Conservation (phyloP, 1,284 basidiomycete genomes). For the Cystobasidium slooffiae region DNA sequence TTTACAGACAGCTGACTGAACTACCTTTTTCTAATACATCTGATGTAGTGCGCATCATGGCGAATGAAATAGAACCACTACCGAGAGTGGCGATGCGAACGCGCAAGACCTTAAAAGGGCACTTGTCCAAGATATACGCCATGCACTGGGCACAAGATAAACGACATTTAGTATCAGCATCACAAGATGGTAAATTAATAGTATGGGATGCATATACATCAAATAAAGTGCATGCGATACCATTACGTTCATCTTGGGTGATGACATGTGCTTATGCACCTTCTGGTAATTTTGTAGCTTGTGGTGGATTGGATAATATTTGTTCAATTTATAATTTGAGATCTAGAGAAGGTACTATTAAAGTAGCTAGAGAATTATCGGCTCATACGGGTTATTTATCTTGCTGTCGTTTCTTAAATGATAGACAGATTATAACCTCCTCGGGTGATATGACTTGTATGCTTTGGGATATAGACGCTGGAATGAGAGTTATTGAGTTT, state of each 20-base stretch:
- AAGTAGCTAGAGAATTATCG: conserved; percentile 77
- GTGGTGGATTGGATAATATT: conserved; percentile 98
- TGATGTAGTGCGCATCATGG: conserved; percentile 83
- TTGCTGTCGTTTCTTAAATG: conserved; percentile 97
- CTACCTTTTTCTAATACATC: too few species aligned
- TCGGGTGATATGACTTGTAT: conserved; percentile 99
- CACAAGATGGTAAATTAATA: conserved; percentile 98
- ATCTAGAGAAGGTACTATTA: conserved; percentile 66
- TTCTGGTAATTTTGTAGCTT: conserved; percentile 94
- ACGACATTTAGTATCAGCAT: conserved; percentile 95
- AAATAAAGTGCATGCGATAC: conserved; percentile 99
- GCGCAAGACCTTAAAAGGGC: conserved; percentile 90
- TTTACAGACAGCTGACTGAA: too few species aligned
- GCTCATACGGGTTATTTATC: conserved; percentile 97
- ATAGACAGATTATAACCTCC: conserved; percentile 94
- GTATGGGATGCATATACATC: conserved; percentile 99
- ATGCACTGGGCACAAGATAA: conserved; percentile 99
- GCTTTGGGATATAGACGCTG: conserved; percentile 99
- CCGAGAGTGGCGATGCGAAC: conserved; percentile 95
- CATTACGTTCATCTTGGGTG: conserved; percentile 95
- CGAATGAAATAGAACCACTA: conserved; percentile 89
- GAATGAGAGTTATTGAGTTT: conserved; percentile 92
- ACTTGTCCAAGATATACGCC: conserved; percentile 98
- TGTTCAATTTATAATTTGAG: conserved; percentile 96
- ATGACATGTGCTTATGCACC: conserved; percentile 99